These are phyloP conservation scores for Austroboletus rostrupii DNA, from an alignment of 1,284 basidiomycete genomes.

Conservation along the genomic window DNA sequence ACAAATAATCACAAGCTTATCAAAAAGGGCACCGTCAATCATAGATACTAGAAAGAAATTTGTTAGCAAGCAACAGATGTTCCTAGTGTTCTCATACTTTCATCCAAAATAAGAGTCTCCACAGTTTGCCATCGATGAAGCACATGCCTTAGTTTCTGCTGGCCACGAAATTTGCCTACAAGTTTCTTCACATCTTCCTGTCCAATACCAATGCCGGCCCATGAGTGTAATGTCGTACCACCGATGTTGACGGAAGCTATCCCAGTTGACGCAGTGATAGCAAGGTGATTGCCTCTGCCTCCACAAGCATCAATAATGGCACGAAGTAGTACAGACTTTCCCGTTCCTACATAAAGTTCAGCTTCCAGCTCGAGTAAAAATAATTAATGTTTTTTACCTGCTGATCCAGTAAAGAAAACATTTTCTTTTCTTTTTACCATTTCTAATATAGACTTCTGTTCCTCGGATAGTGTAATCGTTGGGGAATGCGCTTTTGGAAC, in stretches of 20 bases:
- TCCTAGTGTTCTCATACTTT: slow-evolving; percentile 52
- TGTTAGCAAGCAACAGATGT: slow-evolving; percentile 1
- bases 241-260: slow-evolving; percentile 95
- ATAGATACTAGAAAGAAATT: slow-evolving; percentile 73
- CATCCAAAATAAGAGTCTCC: slow-evolving; percentile 89
- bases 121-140: slow-evolving; percentile 67
- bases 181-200: slow-evolving; percentile 64
- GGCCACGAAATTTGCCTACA: slow-evolving; percentile 57
- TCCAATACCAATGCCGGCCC: slow-evolving; percentile 86
- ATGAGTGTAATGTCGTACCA: slow-evolving; percentile 91
- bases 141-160: slow-evolving; percentile 67
- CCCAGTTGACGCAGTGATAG: slow-evolving; percentile 89
- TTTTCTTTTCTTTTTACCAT: slow-evolving; percentile 51
- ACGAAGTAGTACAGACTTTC: slow-evolving; percentile 91
- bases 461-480: slow-evolving; percentile 37
- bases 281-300: slow-evolving; percentile 67
- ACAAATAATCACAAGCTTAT: slow-evolving; percentile 57
- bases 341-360: slow-evolving; percentile 64
- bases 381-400: slow-evolving; percentile 43
- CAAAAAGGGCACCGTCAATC: slow-evolving; percentile 92
- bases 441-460: slow-evolving; percentile 51
- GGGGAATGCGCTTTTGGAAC: not conserved
- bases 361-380: not conserved
- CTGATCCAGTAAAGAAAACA: slow-evolving; percentile 83
- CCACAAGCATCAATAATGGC: slow-evolving; percentile 73